Base-by-base conservation (phyloP, 345 rosid species). In the Geranium brycei region DNA sequence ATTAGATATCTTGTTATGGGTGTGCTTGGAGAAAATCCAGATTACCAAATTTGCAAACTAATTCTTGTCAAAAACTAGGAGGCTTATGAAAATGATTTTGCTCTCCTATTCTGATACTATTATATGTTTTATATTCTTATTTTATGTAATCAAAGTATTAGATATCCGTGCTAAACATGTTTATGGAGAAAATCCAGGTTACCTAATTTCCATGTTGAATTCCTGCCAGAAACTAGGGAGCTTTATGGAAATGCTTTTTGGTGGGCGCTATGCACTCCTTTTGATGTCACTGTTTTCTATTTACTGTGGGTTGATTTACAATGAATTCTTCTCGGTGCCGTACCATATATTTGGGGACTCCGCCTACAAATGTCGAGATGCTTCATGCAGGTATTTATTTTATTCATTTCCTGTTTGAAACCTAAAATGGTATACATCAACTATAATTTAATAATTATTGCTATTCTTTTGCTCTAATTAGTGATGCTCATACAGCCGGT, bases 161-260 rank as follows among this genome's bases (percentile, higher is more conserved):
- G 13, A 47, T 47, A 47, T 47, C 53, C 53, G 7, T 47, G 53
- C 14, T 40, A 6, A 40, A 51, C 31, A 47, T 47, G 53, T 47
- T 10, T 13, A 8, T 47, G 53, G 53, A 13, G 53, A 47, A 11
- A 38, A 47, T 11, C 32, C 31, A 19, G 61, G 31, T 59, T 59
- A 11, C 61, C 41, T 59, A 23, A 19, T 59, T 59, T 32, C 51
- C 41, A 18, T 19, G 23, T 67, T 61, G 31, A 18, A 64, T 47
- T 66, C 57, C 66, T 76, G 62, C 63, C 83, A 92, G 99, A 92
- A 87, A 87, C 96, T 86, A 53, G 99, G 97, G 75, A 92, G 99
- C 86, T 92, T 92, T 79, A 92, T 92, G 99, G 97, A 90, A 81
- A 85, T 92, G 96, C 81, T 90, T 61, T 92, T 92, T 70, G 96